phyloP scores from a whole-genome alignment of 2,329 filamentous ascomycete genomes.

The Mollisia scopiformis region DNA sequence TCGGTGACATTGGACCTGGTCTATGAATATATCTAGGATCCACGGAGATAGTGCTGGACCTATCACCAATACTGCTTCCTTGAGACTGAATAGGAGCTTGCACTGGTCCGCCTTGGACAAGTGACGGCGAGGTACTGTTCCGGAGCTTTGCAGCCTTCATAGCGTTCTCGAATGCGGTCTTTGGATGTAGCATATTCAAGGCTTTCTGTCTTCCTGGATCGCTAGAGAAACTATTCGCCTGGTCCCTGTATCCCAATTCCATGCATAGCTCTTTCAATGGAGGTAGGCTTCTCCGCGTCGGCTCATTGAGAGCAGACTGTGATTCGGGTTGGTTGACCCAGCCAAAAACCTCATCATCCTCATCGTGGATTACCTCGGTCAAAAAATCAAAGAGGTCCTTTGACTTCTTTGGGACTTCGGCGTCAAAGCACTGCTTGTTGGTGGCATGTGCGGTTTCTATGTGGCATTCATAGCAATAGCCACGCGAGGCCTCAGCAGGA shows the following conservation, averaged over 20 bases:
- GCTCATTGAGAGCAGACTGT: background rate
- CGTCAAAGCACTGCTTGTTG: too few relatives aligned
- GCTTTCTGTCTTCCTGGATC: background rate
- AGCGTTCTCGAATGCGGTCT: background rate
- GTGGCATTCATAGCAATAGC: slow-evolving; percentile 23
- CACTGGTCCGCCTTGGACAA: background rate
- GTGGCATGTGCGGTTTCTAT: too few relatives aligned
- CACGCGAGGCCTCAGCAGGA: slow-evolving; percentile 14
- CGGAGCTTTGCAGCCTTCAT: background rate
- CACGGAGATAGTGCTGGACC: too few relatives aligned
- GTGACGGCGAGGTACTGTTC: background rate
- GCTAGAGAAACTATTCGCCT: background rate
- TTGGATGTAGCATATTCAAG: background rate
- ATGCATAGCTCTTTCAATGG: slow-evolving; percentile 12
- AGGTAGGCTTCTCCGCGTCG: background rate
- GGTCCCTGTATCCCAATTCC: background rate
- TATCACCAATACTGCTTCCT: background rate
- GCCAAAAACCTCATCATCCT: background rate
- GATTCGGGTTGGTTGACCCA: background rate
- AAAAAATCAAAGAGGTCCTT: too few relatives aligned
- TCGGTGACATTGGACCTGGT: too few relatives aligned
- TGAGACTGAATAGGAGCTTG: background rate
- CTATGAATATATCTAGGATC: too few relatives aligned
- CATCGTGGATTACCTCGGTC: too few relatives aligned
- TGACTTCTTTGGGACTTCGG: too few relatives aligned